A percentile compares a stretch with the other conserved stretches of the same genome.
phyloP scores from a whole-genome alignment of 1,139 yeast species.

The Hyphopichia burtonii region DNA sequence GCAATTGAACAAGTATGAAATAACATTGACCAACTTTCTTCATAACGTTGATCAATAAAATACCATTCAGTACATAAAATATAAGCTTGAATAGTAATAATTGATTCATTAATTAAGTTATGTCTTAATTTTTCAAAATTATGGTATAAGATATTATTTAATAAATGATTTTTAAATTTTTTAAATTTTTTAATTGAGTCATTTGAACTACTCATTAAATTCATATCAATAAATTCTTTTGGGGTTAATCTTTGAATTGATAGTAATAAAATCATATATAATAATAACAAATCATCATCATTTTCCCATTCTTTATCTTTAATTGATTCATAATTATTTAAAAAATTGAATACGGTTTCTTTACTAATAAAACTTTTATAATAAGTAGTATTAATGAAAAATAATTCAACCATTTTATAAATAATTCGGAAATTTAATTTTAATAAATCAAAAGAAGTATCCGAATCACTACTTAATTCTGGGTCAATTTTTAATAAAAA shows the following conservation, averaged over 20 bases:
- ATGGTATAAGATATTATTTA: conserved; percentile 28
- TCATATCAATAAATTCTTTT: conserved; percentile 28
- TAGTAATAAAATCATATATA: conserved; percentile 44
- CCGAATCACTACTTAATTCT: conserved; percentile 21
- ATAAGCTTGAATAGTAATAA: conserved; percentile 47
- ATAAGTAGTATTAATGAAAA: conserved; percentile 30
- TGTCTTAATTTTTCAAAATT: conserved; percentile 45
- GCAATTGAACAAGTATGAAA: conserved; percentile 50
- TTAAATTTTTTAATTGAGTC: conserved; percentile 21
- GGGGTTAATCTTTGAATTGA: conserved; percentile 41
- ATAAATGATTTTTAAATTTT: conserved; percentile 25
- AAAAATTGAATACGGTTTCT: conserved; percentile 24
- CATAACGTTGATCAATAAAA: conserved; percentile 48
- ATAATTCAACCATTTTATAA: conserved; percentile 27
- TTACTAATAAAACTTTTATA: conserved; percentile 34
- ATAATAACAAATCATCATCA: conserved; percentile 48
- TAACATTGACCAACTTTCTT: conserved; percentile 50
- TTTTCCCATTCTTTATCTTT: conserved; percentile 46
- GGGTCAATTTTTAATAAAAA: conserved; percentile 25
- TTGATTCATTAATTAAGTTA: conserved; percentile 47
- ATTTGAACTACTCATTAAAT: conserved; percentile 14
- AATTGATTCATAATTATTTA: conserved; percentile 26
- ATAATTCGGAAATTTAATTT: conserved; percentile 24
- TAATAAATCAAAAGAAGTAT: conserved; percentile 16
- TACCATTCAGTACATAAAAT: conserved; percentile 52